A percentile compares a stretch with the other conserved stretches of the same genome.
These are phyloP conservation scores for Pyracantha coccinea DNA, from an alignment of 331 rosid genomes.

Conservation along the genomic window DNA sequence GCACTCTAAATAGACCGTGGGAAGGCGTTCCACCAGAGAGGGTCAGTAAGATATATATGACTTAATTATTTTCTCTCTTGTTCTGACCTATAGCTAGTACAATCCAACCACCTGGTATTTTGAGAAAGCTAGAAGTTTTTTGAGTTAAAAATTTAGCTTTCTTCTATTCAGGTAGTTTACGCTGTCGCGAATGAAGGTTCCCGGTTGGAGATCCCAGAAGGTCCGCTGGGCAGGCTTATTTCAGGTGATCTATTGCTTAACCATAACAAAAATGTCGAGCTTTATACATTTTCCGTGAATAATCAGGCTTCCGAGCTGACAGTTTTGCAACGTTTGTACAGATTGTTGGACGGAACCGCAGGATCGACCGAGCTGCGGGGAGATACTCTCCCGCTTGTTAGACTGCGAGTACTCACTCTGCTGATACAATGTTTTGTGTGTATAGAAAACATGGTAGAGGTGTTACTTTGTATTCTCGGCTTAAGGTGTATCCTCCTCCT, in stretches of 20 bases:
- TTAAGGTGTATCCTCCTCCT: slow-evolving; percentile 19
- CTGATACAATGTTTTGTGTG: slow-evolving; percentile 49
- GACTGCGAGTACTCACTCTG: slow-evolving; percentile 78
- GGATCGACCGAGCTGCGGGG: slow-evolving; percentile 88
- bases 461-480: slow-evolving; percentile 73
- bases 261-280: not conserved
- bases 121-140: not conserved
- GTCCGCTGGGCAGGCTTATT: slow-evolving; percentile 85
- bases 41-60: slow-evolving; percentile 18
- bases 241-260: slow-evolving; percentile 38
- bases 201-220: slow-evolving; percentile 89
- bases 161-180: slow-evolving; percentile 68
- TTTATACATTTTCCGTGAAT: not conserved
- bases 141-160: not conserved
- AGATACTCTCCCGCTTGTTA: slow-evolving; percentile 74
- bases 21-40: slow-evolving; percentile 85
- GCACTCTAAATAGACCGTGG: slow-evolving; percentile 91
- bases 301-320: not conserved
- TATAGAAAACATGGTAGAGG: slow-evolving; percentile 73
- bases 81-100: not conserved
- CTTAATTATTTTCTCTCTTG: not conserved
- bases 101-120: not conserved
- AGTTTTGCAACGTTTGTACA: slow-evolving; percentile 19
- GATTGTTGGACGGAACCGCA: slow-evolving; percentile 91
- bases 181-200: slow-evolving; percentile 86